phyloP scores from a whole-genome alignment of 768 basidiomycete genomes.

The Lyophyllum decastes region DNA sequence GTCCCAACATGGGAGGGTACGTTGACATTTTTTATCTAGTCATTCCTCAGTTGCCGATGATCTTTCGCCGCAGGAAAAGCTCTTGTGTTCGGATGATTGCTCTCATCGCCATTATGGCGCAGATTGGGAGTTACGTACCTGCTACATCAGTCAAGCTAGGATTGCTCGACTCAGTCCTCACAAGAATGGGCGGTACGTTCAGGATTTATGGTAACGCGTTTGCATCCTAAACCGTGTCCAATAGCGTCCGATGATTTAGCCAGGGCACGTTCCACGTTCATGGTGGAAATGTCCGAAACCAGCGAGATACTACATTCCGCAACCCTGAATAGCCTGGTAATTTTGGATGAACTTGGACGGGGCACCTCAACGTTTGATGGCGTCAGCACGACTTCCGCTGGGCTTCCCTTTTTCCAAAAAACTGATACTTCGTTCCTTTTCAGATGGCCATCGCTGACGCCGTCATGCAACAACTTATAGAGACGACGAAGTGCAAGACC shows the following conservation, averaged over 20 bases:
- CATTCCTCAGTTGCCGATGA: background rate
- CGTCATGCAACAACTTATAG: constrained; percentile 71
- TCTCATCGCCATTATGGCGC: constrained; percentile 78
- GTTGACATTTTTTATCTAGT: constrained; percentile 12
- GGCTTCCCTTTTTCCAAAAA: background rate
- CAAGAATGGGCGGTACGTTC: constrained; percentile 82
- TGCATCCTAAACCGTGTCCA: constrained; percentile 1
- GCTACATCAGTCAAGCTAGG: constrained; percentile 72
- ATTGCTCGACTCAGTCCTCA: constrained; percentile 83
- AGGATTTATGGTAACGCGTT: background rate
- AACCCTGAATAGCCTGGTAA: constrained; percentile 76
- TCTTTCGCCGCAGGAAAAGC: constrained; percentile 60
- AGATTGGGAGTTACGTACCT: constrained; percentile 94
- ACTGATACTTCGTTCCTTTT: background rate
- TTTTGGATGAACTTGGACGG: constrained; percentile 87
- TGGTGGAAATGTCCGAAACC: constrained; percentile 96
- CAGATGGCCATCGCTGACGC: constrained; percentile 89
- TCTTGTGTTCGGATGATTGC: constrained; percentile 81
- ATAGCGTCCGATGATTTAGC: constrained; percentile 86
- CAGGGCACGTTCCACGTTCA: constrained; percentile 89
- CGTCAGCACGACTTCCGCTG: constrained; percentile 28
- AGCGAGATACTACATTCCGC: constrained; percentile 83
- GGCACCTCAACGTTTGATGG: constrained; percentile 96
- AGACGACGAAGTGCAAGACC: constrained; percentile 63
- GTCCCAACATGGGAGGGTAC: constrained; percentile 83